These are phyloP conservation scores for Parsonsia alboflavescens DNA, from an alignment of 257 asterid species.

Conservation along the genomic window DNA sequence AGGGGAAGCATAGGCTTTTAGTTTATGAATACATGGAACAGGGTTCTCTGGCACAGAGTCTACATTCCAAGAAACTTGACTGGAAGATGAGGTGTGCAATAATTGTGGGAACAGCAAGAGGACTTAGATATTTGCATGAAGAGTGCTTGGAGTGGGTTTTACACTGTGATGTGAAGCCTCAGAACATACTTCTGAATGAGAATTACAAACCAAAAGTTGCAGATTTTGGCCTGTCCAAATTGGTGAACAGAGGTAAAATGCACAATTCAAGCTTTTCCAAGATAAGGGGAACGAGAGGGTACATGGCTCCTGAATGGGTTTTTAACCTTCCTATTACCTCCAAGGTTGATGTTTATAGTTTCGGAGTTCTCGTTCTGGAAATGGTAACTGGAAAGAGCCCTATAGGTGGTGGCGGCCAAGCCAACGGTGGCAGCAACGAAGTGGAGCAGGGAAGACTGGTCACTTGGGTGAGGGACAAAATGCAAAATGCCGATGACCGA, in stretches of 20 bases:
- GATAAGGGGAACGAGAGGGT: constrained; percentile 39
- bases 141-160: constrained; percentile 43
- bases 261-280: constrained; percentile 13
- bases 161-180: constrained; percentile 46
- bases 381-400: constrained; percentile 29
- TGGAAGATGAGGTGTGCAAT: constrained; percentile 1
- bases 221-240: constrained; percentile 36
- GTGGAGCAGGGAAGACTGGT: constrained; percentile 19
- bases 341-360: constrained; percentile 39
- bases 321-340: constrained; percentile 33
- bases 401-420: background rate
- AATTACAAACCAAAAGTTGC: constrained; percentile 31
- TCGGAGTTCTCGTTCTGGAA: constrained; percentile 36
- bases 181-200: constrained; percentile 36
- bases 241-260: constrained; percentile 12
- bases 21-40: background rate
- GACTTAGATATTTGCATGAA: constrained; percentile 41
- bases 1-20: background rate
- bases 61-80: background rate
- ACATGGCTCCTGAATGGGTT: constrained; percentile 49
- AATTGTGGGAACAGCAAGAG: constrained; percentile 35
- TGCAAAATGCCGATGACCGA: constrained; percentile 6
- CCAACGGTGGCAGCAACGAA: background rate
- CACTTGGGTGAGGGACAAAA: constrained; percentile 28
- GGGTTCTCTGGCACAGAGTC: background rate